Conservation (phyloP, 345 rosid genomes). For the Lagerstroemia speciosa region DNA sequence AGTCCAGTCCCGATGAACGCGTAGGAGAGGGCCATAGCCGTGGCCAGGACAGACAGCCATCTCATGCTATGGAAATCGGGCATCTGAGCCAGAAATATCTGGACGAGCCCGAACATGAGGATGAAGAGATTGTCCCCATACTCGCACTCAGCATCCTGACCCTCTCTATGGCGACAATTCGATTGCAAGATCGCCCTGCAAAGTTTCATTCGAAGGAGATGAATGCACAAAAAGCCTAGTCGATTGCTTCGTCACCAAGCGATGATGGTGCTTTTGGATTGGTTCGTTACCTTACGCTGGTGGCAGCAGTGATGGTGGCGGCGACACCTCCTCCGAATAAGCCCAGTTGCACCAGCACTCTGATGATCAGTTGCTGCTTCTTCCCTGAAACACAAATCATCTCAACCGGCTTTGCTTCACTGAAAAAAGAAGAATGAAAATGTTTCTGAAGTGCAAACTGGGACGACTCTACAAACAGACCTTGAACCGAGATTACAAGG, state of each 20-base stretch:
- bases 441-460: no score
- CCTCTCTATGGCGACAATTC: conserved; percentile 43
- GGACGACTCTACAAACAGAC: no score
- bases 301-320: conserved; percentile 29
- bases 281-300: conserved; percentile 34
- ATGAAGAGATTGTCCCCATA: conserved; percentile 25
- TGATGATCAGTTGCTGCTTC: conserved; percentile 17
- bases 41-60: conserved; percentile 47
- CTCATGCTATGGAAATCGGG: conserved; percentile 45
- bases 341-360: conserved; percentile 22
- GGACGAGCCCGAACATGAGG: conserved; percentile 40
- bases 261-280: background rate
- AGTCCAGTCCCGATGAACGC: conserved; percentile 43
- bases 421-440: no score
- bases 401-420: no score
- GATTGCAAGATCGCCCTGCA: conserved; percentile 19
- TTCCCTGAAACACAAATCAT: background rate
- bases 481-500: no score
- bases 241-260: conserved; percentile 33
- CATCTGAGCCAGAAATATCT: conserved; percentile 39
- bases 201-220: background rate
- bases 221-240: background rate
- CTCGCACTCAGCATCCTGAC: conserved; percentile 30
- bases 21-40: conserved; percentile 48
- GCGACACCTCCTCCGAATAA: conserved; percentile 30